Percentiles rank a stretch among this genome's conserved stretches.
Evolutionary conservation across 805 yeast genomes (phyloP).

Genomic region (Suhomyces sp.): DNA sequence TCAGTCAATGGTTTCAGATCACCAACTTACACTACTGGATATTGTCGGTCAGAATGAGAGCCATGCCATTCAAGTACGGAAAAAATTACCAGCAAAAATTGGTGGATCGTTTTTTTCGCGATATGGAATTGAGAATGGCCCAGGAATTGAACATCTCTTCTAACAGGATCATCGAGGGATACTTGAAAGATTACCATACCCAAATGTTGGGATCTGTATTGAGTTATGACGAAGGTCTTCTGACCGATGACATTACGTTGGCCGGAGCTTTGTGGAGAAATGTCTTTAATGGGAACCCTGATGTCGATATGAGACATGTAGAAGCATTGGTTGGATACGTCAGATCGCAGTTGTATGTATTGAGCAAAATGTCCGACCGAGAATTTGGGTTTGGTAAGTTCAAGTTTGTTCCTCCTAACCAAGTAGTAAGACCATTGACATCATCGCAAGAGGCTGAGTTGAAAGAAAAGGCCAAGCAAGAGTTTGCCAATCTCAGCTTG

Average conservation of each 20-base stretch:
- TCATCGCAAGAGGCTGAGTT: slow-evolving; percentile 58
- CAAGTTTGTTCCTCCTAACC: slow-evolving; percentile 77
- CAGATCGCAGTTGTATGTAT: slow-evolving; percentile 83
- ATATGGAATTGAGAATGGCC: slow-evolving; percentile 80
- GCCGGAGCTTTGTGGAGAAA: slow-evolving; percentile 89
- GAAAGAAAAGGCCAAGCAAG: slow-evolving; percentile 47
- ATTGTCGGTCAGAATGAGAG: slow-evolving; percentile 90
- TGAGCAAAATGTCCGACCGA: slow-evolving; percentile 81
- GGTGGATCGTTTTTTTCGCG: slow-evolving; percentile 84
- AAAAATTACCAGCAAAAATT: slow-evolving; percentile 87
- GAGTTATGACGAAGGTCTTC: slow-evolving; percentile 90
- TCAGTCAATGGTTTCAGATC: slow-evolving; percentile 95
- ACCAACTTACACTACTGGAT: slow-evolving; percentile 92
- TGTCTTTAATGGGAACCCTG: slow-evolving; percentile 78
- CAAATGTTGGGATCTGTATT: slow-evolving; percentile 87
- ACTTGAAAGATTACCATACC: slow-evolving; percentile 84
- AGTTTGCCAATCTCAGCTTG: slow-evolving; percentile 50
- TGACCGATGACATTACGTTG: slow-evolving; percentile 70
- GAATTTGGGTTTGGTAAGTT: slow-evolving; percentile 92
- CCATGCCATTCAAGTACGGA: slow-evolving; percentile 88
- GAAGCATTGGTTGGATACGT: slow-evolving; percentile 90
- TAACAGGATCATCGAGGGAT: slow-evolving; percentile 77
- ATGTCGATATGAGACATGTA: slow-evolving; percentile 76
- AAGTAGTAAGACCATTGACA: slow-evolving; percentile 70
- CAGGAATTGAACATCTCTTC: slow-evolving; percentile 84